Evolutionary conservation across 495 filamentous ascomycete species (phyloP).

Genomic region (Saxophila tyrrhenica): DNA sequence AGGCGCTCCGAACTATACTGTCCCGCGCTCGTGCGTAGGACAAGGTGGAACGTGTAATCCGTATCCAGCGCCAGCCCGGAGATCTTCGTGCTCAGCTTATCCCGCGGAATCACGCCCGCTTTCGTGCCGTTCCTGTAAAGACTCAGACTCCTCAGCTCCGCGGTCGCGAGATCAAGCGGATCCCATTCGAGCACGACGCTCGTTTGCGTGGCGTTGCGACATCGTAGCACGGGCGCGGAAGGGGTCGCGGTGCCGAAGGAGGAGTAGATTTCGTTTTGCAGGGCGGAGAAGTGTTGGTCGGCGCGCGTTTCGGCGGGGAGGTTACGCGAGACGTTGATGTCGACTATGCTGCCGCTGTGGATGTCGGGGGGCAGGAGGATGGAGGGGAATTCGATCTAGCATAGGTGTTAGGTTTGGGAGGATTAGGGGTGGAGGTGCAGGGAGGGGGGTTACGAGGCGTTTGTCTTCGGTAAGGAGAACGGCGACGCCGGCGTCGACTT

Average conservation of each 20-base stretch:
- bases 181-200: conserved; percentile 98
- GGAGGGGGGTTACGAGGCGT: conserved; percentile 58
- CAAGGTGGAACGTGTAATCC: conserved; percentile 88
- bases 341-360: conserved; percentile 88
- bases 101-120: conserved; percentile 81
- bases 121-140: conserved; percentile 94
- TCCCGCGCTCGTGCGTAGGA: conserved; percentile 83
- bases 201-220: conserved; percentile 92
- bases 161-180: conserved; percentile 82
- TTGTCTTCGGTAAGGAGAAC: conserved; percentile 96
- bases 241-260: conserved; percentile 77
- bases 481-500: conserved; percentile 96
- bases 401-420: not conserved
- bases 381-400: conserved; percentile 94
- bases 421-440: conserved; percentile 1
- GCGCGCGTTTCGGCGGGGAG: conserved; percentile 60
- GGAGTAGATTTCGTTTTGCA: conserved; percentile 77
- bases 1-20: conserved; percentile 75
- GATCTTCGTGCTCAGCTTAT: conserved; percentile 90
- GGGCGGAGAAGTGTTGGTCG: conserved; percentile 59
- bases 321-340: conserved; percentile 93
- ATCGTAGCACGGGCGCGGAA: conserved; percentile 67
- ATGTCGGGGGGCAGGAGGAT: conserved; percentile 93
- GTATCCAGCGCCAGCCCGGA: conserved; percentile 91
- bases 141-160: conserved; percentile 74